Evolutionary conservation across 345 rosid genomes (phyloP).

Genomic region (Dovyalis caffra): DNA sequence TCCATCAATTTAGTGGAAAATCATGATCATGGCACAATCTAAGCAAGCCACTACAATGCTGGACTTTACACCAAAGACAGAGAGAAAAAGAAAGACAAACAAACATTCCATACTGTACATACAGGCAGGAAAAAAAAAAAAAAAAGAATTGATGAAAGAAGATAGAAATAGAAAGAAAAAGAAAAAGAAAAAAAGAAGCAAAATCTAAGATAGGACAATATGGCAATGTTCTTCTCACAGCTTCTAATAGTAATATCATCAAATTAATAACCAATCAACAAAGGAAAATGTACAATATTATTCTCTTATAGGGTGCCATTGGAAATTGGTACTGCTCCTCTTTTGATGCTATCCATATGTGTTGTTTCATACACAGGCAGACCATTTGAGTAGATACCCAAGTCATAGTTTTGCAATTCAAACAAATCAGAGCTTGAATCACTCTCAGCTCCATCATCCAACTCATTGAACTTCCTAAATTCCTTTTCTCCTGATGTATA

Average conservation of each 20-base stretch:
- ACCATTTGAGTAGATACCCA: conserved; percentile 58
- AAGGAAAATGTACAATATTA: conserved; percentile 2
- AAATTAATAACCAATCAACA: conserved; percentile 11
- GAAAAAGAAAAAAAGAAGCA: not conserved
- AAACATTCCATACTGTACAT: conserved; percentile 21
- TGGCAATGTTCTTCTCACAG: conserved; percentile 8
- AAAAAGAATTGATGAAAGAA: not conserved
- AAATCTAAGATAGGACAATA: conserved; percentile 1
- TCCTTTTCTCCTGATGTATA: conserved; percentile 19
- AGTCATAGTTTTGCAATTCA: conserved; percentile 77
- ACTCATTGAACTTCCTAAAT: conserved; percentile 33
- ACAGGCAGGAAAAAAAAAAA: not conserved
- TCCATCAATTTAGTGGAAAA: conserved; percentile 14
- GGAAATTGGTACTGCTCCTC: conserved; percentile 53
- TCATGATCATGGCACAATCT: conserved; percentile 23
- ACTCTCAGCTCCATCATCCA: conserved; percentile 72
- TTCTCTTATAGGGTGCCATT: conserved; percentile 28
- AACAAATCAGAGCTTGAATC: conserved; percentile 98
- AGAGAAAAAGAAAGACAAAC: not conserved
- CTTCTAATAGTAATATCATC: conserved; percentile 2
- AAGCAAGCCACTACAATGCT: conserved; percentile 14
- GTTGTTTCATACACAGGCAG: conserved; percentile 94
- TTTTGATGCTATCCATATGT: conserved; percentile 63
- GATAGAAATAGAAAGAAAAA: not conserved
- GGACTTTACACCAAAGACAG: not conserved